A percentile compares a stretch with the other conserved stretches of the same genome.
These are phyloP conservation scores for Metarhizium brunneum DNA, from an alignment of 2,329 filamentous ascomycete genomes.

Conservation along the genomic window DNA sequence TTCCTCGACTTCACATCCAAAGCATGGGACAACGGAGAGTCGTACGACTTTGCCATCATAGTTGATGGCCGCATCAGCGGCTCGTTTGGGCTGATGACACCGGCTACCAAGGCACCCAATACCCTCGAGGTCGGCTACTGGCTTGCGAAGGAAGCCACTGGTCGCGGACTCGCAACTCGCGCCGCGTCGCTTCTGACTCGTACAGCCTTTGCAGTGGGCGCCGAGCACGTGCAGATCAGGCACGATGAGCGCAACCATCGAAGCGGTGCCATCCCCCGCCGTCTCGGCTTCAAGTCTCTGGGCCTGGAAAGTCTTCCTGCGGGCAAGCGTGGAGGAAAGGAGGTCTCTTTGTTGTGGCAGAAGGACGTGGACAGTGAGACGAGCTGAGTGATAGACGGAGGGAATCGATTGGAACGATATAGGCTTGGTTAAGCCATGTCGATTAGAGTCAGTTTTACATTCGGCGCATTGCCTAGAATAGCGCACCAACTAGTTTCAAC, in stretches of 20 bases:
- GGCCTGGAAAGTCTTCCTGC: background rate
- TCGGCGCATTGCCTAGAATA: too few species aligned
- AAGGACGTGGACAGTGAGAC: background rate
- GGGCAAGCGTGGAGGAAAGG: background rate
- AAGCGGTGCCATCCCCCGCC: slow-evolving; percentile 6
- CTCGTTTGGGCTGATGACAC: slow-evolving; percentile 9
- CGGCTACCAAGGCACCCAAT: background rate
- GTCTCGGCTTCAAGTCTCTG: slow-evolving; percentile 6
- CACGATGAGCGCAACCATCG: slow-evolving; percentile 8
- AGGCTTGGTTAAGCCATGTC: too few species aligned
- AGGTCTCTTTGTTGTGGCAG: background rate
- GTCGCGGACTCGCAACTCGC: slow-evolving; percentile 9
- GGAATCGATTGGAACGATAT: background rate
- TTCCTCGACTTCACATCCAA: slow-evolving; percentile 4
- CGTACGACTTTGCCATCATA: slow-evolving; percentile 10
- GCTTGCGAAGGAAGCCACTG: slow-evolving; percentile 9
- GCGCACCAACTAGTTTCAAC: too few species aligned
- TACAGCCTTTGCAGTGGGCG: slow-evolving; percentile 9
- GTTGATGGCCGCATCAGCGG: slow-evolving; percentile 4
- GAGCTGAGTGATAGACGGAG: too few species aligned
- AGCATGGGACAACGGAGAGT: slow-evolving; percentile 6
- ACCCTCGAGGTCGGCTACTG: slow-evolving; percentile 12
- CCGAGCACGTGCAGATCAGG: slow-evolving; percentile 9
- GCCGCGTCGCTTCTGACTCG: slow-evolving; percentile 8
- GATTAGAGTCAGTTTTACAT: too few species aligned